Evolutionary conservation across 345 rosid species (phyloP), one percentile per base, ranked within the genome.

Genomic region (Rhodamnia argentea): DNA sequence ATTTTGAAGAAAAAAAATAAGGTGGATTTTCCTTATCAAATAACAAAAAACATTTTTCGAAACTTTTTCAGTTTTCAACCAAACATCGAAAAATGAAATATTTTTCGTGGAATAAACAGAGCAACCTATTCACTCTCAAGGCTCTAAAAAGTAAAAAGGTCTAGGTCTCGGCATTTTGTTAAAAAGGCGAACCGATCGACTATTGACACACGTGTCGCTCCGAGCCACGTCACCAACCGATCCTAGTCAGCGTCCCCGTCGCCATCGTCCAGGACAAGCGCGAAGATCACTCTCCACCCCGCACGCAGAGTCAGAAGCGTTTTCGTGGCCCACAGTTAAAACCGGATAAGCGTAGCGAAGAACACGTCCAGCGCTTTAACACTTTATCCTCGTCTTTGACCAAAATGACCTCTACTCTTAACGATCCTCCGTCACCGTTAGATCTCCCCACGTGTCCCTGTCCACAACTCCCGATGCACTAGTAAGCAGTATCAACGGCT

Each of bases 261-360:
- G 83, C 18, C 54, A 27, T 47, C 83, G 5, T 13, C 84, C 32
- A 54, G 44, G 26, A 26, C 84, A 42, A 83, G 84, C 10, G 84
- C 84, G 84, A 20, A 42, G 26, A 29, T 52, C 84, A 54, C 60
- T 83, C 84, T 83, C 58, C 59, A 10, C 2, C 44, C 24, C 44
- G 58, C 84, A 53, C 84, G 18, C 58, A 83, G 58, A 52, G 40
- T 27, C 42, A 83, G 42, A 26, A 52, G 58, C 37, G 15, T 1
- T 44, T 74, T 20, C 52, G 90, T 85, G 93, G 92, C 90, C 87
- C 90, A 84, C 90, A 91, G 75, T 87, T n/a, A 91, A 84, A 52
- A 74, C 87, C 93, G 93, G 94, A 93, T 88, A 91, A 90, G 88
- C 52, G 74, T 4, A 24, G 82, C 86, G 82, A 47, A 85, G 44